These are phyloP conservation scores for Cercospora sp. DNA, from an alignment of 2,329 filamentous ascomycete species.

Conservation along the genomic window DNA sequence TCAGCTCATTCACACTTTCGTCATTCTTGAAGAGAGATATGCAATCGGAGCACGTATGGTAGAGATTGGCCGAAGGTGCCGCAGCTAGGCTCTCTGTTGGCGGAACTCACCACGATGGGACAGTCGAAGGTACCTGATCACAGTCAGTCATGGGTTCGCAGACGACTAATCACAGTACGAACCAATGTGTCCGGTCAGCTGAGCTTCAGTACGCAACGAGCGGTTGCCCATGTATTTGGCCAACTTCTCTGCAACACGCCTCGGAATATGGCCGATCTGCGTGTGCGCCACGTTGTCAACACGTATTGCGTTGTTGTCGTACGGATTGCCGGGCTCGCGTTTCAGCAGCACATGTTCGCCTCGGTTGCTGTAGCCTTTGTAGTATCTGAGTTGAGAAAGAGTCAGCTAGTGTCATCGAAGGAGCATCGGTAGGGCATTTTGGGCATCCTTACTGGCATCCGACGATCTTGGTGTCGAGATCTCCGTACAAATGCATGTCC, in stretches of 20 bases:
- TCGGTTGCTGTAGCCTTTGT: slow-evolving; percentile 48
- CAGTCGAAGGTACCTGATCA: slow-evolving; percentile 59
- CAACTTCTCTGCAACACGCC: slow-evolving; percentile 66
- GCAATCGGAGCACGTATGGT: neutral
- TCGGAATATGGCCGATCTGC: slow-evolving; percentile 79
- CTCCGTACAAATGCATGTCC: slow-evolving; percentile 37
- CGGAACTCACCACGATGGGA: slow-evolving; percentile 58
- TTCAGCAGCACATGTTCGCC: slow-evolving; percentile 64
- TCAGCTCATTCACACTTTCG: neutral
- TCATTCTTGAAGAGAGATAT: neutral
- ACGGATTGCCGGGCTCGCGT: slow-evolving; percentile 65
- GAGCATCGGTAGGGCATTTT: slow-evolving; percentile 49
- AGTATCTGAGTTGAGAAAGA: neutral
- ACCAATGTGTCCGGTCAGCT: slow-evolving; percentile 66
- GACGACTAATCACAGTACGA: slow-evolving; percentile 5
- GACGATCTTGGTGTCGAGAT: slow-evolving; percentile 57
- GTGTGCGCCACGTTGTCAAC: slow-evolving; percentile 72
- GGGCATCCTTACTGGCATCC: slow-evolving; percentile 43
- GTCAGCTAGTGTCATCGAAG: slow-evolving; percentile 46
- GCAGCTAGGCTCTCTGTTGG: neutral
- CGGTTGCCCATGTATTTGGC: slow-evolving; percentile 66
- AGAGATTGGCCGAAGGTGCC: too few relatives aligned
- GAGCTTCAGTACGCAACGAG: slow-evolving; percentile 66
- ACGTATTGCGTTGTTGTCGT: slow-evolving; percentile 72
- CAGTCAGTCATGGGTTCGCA: neutral